Base-by-base conservation (phyloP, 495 filamentous ascomycete genomes). In the Penicillium odoratum region DNA sequence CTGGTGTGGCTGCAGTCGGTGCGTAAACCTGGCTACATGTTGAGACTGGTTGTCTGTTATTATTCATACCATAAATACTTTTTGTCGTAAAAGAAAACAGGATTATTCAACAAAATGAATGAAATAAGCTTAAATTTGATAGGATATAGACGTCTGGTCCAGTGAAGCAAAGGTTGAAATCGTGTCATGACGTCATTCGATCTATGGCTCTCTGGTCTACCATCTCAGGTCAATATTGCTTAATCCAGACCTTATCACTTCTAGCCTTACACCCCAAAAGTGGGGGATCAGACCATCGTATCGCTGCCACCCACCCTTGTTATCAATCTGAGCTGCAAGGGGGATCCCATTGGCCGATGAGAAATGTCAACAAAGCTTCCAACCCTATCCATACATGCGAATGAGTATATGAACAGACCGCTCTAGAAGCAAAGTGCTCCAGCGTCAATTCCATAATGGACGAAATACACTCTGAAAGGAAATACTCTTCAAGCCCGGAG, bases 391-490 rank as follows among this genome's bases (percentile, higher is more conserved):
- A 4, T 16, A 16, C 15, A 11, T 4, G 38, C 1, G 5, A 40
- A 6, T 15, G 43, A 40, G 45, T 56, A 56, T 56, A 56, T 56
- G 53, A 56, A 18, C 18, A n/a, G 53, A 40, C 13, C 48, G 10
- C 4, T 46, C 16, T 40, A 30, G 42, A 47, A 33, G 21, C 0
- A 55, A 4, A 33, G 51, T 4, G 10, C 38, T 44, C 8, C 51
- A 47, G 36, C 13, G 34, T 7, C 44, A 26, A 30, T 18, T 48
- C 31, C 48, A 54, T 36, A 3, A 69, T 66, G 69, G 66, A 64
- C 7, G 61, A 66, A 3, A 66, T 69, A 31, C 54, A 59, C 26
- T 30, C 38, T 9, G 47, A 61, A 13, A 57, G 63, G 42, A 53
- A 52, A 18, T 11, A 33, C 21, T 9, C 18, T 13, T 7, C 18